These are phyloP conservation scores for Magnolia officinalis DNA, from an alignment of 164 flowering plant genomes.

Conservation along the genomic window DNA sequence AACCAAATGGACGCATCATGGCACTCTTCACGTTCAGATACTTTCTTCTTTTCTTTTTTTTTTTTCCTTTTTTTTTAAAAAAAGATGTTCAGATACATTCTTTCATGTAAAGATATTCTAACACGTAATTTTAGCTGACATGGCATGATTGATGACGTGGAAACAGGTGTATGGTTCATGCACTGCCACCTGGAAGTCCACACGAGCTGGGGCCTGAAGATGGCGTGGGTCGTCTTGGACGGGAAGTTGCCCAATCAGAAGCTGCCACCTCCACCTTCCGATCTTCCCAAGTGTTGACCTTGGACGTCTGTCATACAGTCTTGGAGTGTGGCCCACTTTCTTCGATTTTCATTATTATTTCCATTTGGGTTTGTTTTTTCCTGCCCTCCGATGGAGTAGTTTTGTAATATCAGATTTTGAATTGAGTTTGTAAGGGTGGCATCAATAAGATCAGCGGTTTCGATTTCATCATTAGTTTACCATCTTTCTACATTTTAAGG, in stretches of 20 bases:
- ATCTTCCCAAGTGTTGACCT: conserved; percentile 54
- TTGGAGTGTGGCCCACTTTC: neutral
- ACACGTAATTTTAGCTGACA: neutral
- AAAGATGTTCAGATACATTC: no score
- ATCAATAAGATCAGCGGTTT: no score
- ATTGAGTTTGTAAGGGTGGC: no score
- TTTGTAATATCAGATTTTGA: no score
- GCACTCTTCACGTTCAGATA: neutral
- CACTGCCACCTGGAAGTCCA: conserved; percentile 58
- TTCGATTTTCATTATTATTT: no score
- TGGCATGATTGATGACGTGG: neutral
- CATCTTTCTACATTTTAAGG: no score
- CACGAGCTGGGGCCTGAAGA: conserved; percentile 57
- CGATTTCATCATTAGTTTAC: no score
- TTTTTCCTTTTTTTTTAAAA: no score
- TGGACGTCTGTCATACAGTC: no score
- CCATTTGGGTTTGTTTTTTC: no score
- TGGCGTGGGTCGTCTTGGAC: conserved; percentile 52
- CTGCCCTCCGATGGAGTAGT: no score
- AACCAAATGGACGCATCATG: conserved; percentile 59
- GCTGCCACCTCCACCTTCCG: conserved; percentile 52
- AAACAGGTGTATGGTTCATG: conserved; percentile 63
- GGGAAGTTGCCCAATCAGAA: conserved; percentile 44
- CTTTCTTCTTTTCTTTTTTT: no score
- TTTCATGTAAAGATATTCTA: neutral